These are phyloP conservation scores for Leishmania martiniquensis DNA, from an alignment of 208 protist species.

Conservation along the genomic window DNA sequence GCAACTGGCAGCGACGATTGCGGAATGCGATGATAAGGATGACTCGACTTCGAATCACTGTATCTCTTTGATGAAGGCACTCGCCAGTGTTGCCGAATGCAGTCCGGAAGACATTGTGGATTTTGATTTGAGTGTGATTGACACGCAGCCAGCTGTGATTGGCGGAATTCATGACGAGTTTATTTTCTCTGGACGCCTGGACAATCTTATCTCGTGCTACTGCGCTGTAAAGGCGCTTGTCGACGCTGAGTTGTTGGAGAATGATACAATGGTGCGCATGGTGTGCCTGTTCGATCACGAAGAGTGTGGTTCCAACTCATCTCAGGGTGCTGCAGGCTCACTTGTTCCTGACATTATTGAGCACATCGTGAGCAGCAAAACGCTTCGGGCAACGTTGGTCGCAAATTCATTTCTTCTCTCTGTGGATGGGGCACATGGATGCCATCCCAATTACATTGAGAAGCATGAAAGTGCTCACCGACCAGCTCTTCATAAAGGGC, in stretches of 20 bases:
- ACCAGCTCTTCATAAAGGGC: slow-evolving; percentile 91
- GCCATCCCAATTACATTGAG: slow-evolving; percentile 97
- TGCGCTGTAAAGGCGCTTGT: slow-evolving; percentile 87
- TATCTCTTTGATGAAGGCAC: slow-evolving; percentile 67
- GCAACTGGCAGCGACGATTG: slow-evolving; percentile 36
- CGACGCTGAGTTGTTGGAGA: slow-evolving; percentile 34
- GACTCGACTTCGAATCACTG: slow-evolving; percentile 48
- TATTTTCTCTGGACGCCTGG: slow-evolving; percentile 95
- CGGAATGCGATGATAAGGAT: slow-evolving; percentile 17
- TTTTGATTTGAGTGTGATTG: slow-evolving; percentile 95
- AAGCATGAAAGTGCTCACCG: slow-evolving; percentile 94
- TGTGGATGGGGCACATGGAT: slow-evolving; percentile 96
- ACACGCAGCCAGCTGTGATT: slow-evolving; percentile 91
- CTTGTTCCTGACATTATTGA: slow-evolving; percentile 85
- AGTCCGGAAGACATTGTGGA: slow-evolving; percentile 91
- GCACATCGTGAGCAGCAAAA: slow-evolving; percentile 45
- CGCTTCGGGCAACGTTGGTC: slow-evolving; percentile 63
- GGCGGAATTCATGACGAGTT: slow-evolving; percentile 96
- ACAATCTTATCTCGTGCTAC: slow-evolving; percentile 97
- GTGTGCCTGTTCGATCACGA: slow-evolving; percentile 93
- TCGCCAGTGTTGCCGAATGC: slow-evolving; percentile 70
- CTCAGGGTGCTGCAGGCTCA: slow-evolving; percentile 77
- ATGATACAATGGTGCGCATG: slow-evolving; percentile 87
- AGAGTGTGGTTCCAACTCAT: slow-evolving; percentile 84
- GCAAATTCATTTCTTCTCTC: slow-evolving; percentile 94